These are phyloP conservation scores for Termitomyces sp. DNA, from an alignment of 768 basidiomycete genomes.

Conservation along the genomic window DNA sequence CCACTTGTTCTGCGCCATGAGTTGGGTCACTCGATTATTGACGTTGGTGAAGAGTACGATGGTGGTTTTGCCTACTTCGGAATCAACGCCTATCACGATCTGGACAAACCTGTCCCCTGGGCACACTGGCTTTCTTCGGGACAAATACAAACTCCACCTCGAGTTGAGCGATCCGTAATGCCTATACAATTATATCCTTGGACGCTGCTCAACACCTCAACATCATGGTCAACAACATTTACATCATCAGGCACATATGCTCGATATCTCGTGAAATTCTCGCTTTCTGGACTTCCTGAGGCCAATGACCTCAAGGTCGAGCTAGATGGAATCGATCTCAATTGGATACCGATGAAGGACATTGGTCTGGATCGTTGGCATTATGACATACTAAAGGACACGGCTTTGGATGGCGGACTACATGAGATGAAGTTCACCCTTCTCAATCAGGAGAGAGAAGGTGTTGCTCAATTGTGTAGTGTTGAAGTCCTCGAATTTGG, in stretches of 20 bases:
- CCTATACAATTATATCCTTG: slow-evolving; percentile 75
- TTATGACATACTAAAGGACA: slow-evolving; percentile 54
- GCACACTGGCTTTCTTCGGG: slow-evolving; percentile 60
- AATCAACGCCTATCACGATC: slow-evolving; percentile 53
- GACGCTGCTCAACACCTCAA: slow-evolving; percentile 61
- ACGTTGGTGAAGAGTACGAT: slow-evolving; percentile 83
- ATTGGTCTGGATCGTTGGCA: slow-evolving; percentile 76
- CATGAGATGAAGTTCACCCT: slow-evolving; percentile 63
- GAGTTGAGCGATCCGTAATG: slow-evolving; percentile 70
- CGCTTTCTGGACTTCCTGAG: slow-evolving; percentile 66
- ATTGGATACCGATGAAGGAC: slow-evolving; percentile 51
- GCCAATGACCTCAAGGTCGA: slow-evolving; percentile 50
- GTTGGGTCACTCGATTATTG: slow-evolving; percentile 76
- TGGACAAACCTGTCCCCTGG: slow-evolving; percentile 53
- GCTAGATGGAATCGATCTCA: slow-evolving; percentile 58
- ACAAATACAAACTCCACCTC: slow-evolving; percentile 27
- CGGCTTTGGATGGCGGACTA: slow-evolving; percentile 40
- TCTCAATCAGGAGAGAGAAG: slow-evolving; percentile 42
- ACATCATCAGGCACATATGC: slow-evolving; percentile 61
- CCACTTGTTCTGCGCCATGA: slow-evolving; percentile 76
- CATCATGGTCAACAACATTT: slow-evolving; percentile 60
- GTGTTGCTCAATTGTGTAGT: slow-evolving; percentile 72
- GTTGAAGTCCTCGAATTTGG: slow-evolving; percentile 75
- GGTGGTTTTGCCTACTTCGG: slow-evolving; percentile 75
- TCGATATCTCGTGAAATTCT: slow-evolving; percentile 63